These are phyloP conservation scores for Microbotryum violaceum DNA, from an alignment of 1,284 basidiomycete genomes.

Conservation along the genomic window DNA sequence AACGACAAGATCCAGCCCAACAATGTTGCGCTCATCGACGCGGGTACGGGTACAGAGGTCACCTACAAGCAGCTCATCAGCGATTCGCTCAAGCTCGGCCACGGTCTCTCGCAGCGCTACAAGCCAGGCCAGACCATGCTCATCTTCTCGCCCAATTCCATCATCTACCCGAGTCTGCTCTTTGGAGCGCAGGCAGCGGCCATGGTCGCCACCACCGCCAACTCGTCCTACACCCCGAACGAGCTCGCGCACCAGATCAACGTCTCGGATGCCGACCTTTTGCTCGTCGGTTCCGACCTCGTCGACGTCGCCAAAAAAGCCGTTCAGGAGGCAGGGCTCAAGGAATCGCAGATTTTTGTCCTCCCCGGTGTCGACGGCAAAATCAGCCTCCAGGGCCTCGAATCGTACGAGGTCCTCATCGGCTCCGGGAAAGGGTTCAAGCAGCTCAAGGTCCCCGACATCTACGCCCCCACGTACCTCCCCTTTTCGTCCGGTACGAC, in stretches of 20 bases:
- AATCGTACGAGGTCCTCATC: conserved; percentile 3
- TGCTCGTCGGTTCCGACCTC: conserved; percentile 20
- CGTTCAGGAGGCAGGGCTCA: conserved; percentile 8
- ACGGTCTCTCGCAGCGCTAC: conserved; percentile 14
- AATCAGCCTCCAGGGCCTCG: conserved; percentile 7
- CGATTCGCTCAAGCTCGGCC: conserved; percentile 11
- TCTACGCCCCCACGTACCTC: neutral
- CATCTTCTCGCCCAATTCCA: conserved; percentile 24
- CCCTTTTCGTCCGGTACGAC: conserved; percentile 28
- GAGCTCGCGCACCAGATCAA: conserved; percentile 25
- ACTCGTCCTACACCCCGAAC: conserved; percentile 18
- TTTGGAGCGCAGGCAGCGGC: conserved; percentile 22
- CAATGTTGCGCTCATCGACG: conserved; percentile 23
- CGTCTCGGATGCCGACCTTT: conserved; percentile 4
- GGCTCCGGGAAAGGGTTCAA: too few species aligned
- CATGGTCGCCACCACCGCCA: conserved; percentile 28
- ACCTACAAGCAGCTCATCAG: conserved; percentile 16
- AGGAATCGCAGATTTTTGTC: conserved; percentile 16
- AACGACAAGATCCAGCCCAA: conserved; percentile 3
- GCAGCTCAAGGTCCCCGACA: conserved; percentile 2
- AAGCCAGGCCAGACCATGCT: conserved; percentile 16
- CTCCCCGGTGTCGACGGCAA: conserved; percentile 17
- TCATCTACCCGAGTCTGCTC: conserved; percentile 20
- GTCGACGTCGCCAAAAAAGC: conserved; percentile 14
- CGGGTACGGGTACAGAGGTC: conserved; percentile 9